phyloP scores from a whole-genome alignment of 2,329 filamentous ascomycete species.

The Botrytis medusae region DNA sequence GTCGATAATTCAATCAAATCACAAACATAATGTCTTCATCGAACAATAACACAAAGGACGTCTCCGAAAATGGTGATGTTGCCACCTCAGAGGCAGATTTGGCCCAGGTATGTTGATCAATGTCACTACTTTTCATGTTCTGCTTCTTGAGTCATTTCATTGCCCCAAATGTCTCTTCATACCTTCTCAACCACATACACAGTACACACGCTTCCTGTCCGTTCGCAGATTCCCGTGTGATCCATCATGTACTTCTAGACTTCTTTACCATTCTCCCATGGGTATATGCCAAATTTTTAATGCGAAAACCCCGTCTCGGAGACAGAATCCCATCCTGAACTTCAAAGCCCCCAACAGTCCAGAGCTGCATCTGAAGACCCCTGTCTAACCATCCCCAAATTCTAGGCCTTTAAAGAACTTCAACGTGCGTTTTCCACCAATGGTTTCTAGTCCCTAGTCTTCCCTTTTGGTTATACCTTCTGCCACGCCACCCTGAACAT shows the following conservation, averaged over 20 bases:
- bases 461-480: background rate
- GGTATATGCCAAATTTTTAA: background rate
- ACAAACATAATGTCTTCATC: slow-evolving; percentile 12
- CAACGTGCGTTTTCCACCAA: slow-evolving; percentile 17
- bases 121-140: background rate
- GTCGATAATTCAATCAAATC: background rate
- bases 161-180: background rate
- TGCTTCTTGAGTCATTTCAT: background rate
- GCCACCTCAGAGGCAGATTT: slow-evolving; percentile 3
- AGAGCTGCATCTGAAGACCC: slow-evolving; percentile 5
- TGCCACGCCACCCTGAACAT: background rate
- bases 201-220: background rate
- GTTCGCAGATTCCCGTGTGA: slow-evolving; percentile 3
- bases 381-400: slow-evolving; percentile 11
- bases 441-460: background rate
- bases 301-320: background rate
- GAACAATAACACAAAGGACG: background rate
- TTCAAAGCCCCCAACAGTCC: background rate
- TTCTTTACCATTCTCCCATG: background rate
- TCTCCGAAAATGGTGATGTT: slow-evolving; percentile 1
- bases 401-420: slow-evolving; percentile 23
- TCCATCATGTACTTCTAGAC: background rate
- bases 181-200: background rate
- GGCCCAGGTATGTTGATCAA: slow-evolving; percentile 16
- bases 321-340: slow-evolving; percentile 7